These are phyloP conservation scores for Sisymbrium irio DNA, from an alignment of 345 rosid genomes.

Conservation along the genomic window DNA sequence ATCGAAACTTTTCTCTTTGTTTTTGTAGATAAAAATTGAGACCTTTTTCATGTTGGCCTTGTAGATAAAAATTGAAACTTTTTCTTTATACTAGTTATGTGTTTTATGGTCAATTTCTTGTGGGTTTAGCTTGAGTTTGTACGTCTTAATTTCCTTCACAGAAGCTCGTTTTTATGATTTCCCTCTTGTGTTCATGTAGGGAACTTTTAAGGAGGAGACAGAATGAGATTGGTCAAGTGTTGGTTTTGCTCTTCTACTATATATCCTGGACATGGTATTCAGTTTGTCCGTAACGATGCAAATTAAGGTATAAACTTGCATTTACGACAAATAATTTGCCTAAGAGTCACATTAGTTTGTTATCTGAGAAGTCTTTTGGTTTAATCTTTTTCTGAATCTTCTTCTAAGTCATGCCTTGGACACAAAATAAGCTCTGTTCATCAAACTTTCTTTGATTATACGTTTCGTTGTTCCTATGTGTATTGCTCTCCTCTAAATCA, in stretches of 20 bases:
- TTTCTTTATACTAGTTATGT: too few species aligned
- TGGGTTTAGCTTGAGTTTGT: too few species aligned
- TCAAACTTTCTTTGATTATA: not conserved
- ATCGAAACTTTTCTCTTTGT: too few species aligned
- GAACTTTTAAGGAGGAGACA: conserved; percentile 2
- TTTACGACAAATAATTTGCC: not conserved
- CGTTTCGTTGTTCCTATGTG: not conserved
- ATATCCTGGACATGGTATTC: conserved; percentile 89
- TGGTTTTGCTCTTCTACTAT: conserved; percentile 94
- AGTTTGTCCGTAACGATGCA: conserved; percentile 84
- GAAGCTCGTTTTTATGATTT: too few species aligned
- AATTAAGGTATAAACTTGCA: too few species aligned
- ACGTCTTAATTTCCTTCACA: too few species aligned
- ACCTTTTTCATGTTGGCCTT: too few species aligned
- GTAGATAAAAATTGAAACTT: too few species aligned
- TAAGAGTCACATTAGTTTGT: not conserved
- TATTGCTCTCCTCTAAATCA: not conserved
- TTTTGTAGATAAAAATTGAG: too few species aligned
- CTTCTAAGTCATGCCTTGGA: not conserved
- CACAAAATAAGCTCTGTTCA: not conserved
- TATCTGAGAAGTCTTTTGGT: not conserved
- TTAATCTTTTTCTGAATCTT: too few species aligned
- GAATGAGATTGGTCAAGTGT: conserved; percentile 88
- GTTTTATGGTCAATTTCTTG: too few species aligned
- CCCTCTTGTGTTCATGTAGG: too few species aligned